A percentile compares a stretch with the other conserved stretches of the same genome.
These are phyloP conservation scores for Trichoderma lentiforme DNA, from an alignment of 2,329 filamentous ascomycete genomes.

Conservation along the genomic window DNA sequence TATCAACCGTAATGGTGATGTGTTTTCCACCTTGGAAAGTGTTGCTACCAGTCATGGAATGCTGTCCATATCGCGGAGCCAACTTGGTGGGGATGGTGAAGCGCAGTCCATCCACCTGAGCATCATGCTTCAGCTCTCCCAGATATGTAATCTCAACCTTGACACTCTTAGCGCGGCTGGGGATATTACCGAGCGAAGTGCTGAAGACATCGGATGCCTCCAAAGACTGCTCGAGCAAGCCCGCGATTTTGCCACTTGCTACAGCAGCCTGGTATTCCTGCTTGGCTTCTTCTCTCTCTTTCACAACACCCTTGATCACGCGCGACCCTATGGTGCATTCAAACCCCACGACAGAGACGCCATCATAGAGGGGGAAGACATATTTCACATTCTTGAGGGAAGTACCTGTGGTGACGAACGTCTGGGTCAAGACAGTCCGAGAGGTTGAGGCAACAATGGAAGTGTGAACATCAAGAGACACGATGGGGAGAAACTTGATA, in stretches of 20 bases:
- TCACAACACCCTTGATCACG: constrained; percentile 61
- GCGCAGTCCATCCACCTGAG: constrained; percentile 62
- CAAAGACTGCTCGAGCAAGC: constrained; percentile 60
- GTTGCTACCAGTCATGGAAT: background rate
- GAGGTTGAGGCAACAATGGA: constrained; percentile 56
- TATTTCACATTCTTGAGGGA: constrained; percentile 53
- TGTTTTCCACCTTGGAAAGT: background rate
- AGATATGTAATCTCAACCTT: constrained; percentile 63
- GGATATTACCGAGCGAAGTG: constrained; percentile 65
- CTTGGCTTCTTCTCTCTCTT: constrained; percentile 61
- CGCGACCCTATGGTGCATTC: constrained; percentile 60
- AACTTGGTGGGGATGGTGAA: constrained; percentile 67
- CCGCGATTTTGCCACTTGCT: constrained; percentile 57
- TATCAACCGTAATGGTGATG: constrained; percentile 35
- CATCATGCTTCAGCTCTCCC: constrained; percentile 69
- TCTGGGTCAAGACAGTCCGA: constrained; percentile 50
- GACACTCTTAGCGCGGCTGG: constrained; percentile 50
- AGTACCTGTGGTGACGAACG: constrained; percentile 51
- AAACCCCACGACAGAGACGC: constrained; percentile 67
- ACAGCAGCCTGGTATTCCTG: constrained; percentile 58
- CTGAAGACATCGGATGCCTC: constrained; percentile 64
- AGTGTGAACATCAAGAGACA: constrained; percentile 56
- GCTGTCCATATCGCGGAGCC: constrained; percentile 61
- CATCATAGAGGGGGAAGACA: constrained; percentile 69
- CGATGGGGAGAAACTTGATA: constrained; percentile 53